Conservation (phyloP, 345 rosid species). For the Gossypium sturtianum region DNA sequence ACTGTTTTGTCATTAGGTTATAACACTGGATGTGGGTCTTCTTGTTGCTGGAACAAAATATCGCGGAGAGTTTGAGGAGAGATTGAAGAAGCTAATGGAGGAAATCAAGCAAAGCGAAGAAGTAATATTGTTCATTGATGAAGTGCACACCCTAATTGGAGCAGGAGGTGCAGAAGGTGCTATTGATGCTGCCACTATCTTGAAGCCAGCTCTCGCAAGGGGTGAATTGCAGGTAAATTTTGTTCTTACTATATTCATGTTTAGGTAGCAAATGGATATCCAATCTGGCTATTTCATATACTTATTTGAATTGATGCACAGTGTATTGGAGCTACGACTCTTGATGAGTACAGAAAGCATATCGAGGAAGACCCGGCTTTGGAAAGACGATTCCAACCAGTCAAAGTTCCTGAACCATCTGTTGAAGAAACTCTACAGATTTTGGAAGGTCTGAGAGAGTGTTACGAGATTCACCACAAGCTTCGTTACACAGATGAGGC, state of each 20-base stretch:
- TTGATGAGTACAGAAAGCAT: conserved; percentile 94
- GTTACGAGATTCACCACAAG: conserved; percentile 97
- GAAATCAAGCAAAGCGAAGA: conserved; percentile 97
- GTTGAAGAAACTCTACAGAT: conserved; percentile 91
- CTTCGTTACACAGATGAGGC: conserved; percentile 92
- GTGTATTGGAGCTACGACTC: conserved; percentile 99
- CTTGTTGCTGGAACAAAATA: conserved; percentile 97
- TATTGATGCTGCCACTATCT: conserved; percentile 95
- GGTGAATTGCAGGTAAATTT: conserved; percentile 88
- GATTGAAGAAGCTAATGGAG: conserved; percentile 96
- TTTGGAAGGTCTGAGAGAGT: conserved; percentile 86
- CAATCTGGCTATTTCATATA: neutral
- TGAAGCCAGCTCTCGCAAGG: conserved; percentile 98
- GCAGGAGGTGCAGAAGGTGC: conserved; percentile 99
- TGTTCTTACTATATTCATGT: neutral
- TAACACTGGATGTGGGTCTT: conserved; percentile 98
- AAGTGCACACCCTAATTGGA: conserved; percentile 95
- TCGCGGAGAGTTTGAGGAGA: conserved; percentile 96
- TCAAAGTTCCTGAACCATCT: conserved; percentile 91
- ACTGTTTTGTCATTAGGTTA: conserved; percentile 44
- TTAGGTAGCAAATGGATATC: neutral
- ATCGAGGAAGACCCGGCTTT: conserved; percentile 97
- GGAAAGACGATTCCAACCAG: conserved; percentile 97
- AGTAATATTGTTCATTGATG: conserved; percentile 92
- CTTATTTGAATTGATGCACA: conserved; percentile 25